Evolutionary conservation across 192 early-diverging fungal species (phyloP).

Genomic region (Funneliformis geosporum): DNA sequence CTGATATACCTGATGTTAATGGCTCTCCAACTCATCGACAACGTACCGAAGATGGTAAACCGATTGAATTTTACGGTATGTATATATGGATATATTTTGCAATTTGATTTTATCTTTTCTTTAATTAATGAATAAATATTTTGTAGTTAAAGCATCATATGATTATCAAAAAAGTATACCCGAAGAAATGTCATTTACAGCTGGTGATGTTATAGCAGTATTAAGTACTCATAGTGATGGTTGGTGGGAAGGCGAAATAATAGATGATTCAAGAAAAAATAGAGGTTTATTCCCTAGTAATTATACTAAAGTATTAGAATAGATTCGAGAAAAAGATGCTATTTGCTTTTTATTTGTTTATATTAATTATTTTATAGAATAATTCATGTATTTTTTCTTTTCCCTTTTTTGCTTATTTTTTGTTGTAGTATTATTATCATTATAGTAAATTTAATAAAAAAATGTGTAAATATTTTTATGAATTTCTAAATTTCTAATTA

Average conservation of each 20-base stretch:
- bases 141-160: slow-evolving; percentile 43
- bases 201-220: slow-evolving; percentile 50
- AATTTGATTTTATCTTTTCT: neutral
- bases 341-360: no score
- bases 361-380: no score
- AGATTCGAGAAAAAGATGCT: neutral
- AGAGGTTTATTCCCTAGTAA: slow-evolving; percentile 48
- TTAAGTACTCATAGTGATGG: slow-evolving; percentile 51
- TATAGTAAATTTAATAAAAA: no score
- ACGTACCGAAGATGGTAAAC: slow-evolving; percentile 38
- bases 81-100: neutral
- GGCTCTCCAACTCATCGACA: neutral
- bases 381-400: no score
- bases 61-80: slow-evolving; percentile 45
- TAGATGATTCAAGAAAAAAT: slow-evolving; percentile 34
- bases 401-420: no score
- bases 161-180: slow-evolving; percentile 51
- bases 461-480: no score
- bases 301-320: slow-evolving; percentile 23
- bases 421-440: no score
- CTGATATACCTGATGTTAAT: neutral
- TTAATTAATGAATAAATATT: neutral
- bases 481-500: no score
- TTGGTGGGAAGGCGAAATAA: slow-evolving; percentile 58
- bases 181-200: slow-evolving; percentile 52